These are phyloP conservation scores for Malassezia psittaci DNA, from an alignment of 1,284 basidiomycete species.

Conservation along the genomic window DNA sequence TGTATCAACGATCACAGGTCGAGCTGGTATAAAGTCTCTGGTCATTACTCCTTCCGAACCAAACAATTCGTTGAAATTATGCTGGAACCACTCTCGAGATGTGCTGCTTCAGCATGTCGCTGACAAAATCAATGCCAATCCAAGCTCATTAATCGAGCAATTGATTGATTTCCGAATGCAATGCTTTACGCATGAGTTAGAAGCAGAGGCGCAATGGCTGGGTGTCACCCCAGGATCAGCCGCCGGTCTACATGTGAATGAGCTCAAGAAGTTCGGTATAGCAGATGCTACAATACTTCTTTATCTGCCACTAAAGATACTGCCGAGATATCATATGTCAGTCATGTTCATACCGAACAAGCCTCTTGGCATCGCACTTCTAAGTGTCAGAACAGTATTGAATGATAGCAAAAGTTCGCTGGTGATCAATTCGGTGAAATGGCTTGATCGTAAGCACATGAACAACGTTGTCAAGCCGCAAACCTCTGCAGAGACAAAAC, in stretches of 20 bases:
- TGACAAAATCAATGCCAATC: conserved; percentile 4
- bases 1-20: conserved; percentile 6
- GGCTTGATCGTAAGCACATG: conserved; percentile 7
- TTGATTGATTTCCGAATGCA: conserved; percentile 7
- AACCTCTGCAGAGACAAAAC: neutral
- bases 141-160: neutral
- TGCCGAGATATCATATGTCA: conserved; percentile 5
- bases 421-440: conserved; percentile 15
- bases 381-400: neutral
- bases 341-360: conserved; percentile 1
- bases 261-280: conserved; percentile 10
- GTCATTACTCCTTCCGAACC: neutral
- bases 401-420: conserved; percentile 10
- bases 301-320: conserved; percentile 3
- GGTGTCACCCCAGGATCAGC: conserved; percentile 2
- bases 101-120: conserved; percentile 5
- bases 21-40: conserved; percentile 6
- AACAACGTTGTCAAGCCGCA: neutral
- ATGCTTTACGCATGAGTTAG: neutral
- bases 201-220: conserved; percentile 8
- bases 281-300: conserved; percentile 6
- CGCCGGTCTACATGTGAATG: neutral
- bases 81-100: conserved; percentile 1
- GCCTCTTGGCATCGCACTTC: conserved; percentile 5
- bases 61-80: neutral